A percentile compares a stretch with the other conserved stretches of the same genome.
These are phyloP conservation scores for Fusarium nematophilum DNA, from an alignment of 2,329 filamentous ascomycete species.

Conservation along the genomic window DNA sequence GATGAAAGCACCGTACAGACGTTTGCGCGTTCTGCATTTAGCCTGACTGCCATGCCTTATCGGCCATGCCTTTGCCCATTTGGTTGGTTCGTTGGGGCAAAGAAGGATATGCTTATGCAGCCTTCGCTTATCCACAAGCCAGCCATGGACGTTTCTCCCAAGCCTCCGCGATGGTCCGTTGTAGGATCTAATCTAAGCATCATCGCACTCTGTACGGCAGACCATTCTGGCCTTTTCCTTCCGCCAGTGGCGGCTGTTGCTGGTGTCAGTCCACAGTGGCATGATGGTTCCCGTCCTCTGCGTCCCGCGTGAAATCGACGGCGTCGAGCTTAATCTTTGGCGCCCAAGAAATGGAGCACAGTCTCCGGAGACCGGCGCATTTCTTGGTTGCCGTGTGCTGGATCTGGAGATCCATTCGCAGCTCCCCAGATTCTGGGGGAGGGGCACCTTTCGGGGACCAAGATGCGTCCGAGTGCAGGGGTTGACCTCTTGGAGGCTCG, in stretches of 20 bases:
- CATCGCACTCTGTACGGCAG: constrained; percentile 1
- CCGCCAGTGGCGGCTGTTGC: constrained; percentile 9
- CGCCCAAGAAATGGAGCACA: constrained; percentile 25
- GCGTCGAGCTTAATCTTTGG: constrained; percentile 4
- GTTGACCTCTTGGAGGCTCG: neutral
- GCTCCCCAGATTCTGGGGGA: constrained; percentile 20
- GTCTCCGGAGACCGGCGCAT: constrained; percentile 24
- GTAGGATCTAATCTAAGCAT: constrained; percentile 6
- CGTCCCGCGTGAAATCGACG: neutral
- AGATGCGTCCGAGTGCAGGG: constrained; percentile 17
- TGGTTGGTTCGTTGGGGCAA: neutral
- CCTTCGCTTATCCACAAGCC: neutral
- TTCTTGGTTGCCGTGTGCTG: constrained; percentile 25
- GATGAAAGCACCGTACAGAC: no score
- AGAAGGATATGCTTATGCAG: neutral
- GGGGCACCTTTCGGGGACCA: constrained; percentile 26
- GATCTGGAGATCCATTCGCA: constrained; percentile 37
- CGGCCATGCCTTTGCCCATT: no score
- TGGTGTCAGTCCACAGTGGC: constrained; percentile 11
- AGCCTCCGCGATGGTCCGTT: neutral
- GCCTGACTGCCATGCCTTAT: no score
- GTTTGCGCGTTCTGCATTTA: no score
- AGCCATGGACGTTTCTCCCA: neutral
- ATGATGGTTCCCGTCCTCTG: constrained; percentile 3
- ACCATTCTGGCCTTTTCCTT: neutral